Base-by-base conservation (phyloP, 2,329 filamentous ascomycete genomes). In the Pseudogymnoascus sp. region DNA sequence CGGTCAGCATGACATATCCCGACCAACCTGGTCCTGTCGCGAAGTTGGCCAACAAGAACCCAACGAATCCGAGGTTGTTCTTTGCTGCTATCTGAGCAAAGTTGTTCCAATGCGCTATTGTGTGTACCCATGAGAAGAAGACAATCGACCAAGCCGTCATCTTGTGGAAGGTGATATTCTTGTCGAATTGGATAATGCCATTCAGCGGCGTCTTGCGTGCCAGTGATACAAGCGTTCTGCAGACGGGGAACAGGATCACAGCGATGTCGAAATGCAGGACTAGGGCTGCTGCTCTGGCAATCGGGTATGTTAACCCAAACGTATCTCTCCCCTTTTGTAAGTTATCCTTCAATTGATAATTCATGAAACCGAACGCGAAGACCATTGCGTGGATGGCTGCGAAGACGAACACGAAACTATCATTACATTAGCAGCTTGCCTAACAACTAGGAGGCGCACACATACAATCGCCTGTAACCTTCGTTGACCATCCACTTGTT, bases 401-500 rank as follows among this genome's bases (percentile, higher is more conserved):
- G 75, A 93, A 94, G 60, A 90, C 79, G 68, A 87, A 86, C 64
- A 93, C 89, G 70, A 92, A 91, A 69, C 88, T 90, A 68, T 2
- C 6, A 39, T 7, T 31, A 45, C n/a, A 68, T 76, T 72, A 72
- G 64, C 52, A 61, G 59, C 58, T 58, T 61, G 29, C n/a, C 37
- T 49, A 21, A 39, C 61, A n/a, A 49, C 63, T 61, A 63, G 29
- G 37, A 45, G 31, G 14, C 6, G 6, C 6, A 16, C 62, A 82
- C 87, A 63, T 80, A 91, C 85, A 93, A 81, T 84, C 89, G 81
- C 72, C 89, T 82, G 73, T 91, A 92, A 65, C 90, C 90, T 73
- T 93, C 90, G 73, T 93, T 93, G 65, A 93, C 88, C 90, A 94
- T 92, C 90, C 90, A 94, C 67, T 86, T 81, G 74, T 92, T 88